Conservation (phyloP, 495 filamentous ascomycete species). For the Cladorrhinum samala region DNA sequence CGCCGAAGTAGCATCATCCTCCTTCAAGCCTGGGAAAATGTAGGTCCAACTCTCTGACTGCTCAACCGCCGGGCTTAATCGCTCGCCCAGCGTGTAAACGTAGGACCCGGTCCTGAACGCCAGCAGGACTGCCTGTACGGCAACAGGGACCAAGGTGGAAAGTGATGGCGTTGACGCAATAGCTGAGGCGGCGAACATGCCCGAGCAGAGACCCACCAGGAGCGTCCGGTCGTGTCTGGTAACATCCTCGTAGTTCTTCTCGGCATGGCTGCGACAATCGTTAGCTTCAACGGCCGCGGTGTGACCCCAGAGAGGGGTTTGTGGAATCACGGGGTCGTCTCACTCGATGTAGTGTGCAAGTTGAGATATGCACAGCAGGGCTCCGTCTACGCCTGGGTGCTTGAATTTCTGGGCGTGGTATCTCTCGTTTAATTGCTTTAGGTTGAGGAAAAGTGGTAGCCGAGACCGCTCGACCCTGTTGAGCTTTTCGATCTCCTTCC, state of each 20-base stretch:
- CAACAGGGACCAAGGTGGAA: slow-evolving; percentile 60
- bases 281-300: slow-evolving; percentile 14
- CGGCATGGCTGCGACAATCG: slow-evolving; percentile 32
- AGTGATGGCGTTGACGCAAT: slow-evolving; percentile 62
- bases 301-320: not conserved
- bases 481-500: slow-evolving; percentile 56
- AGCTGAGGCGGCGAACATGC: slow-evolving; percentile 64
- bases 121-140: slow-evolving; percentile 63
- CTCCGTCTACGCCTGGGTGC: slow-evolving; percentile 58
- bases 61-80: slow-evolving; percentile 43
- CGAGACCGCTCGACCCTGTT: slow-evolving; percentile 51
- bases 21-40: slow-evolving; percentile 40
- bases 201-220: slow-evolving; percentile 64
- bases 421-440: slow-evolving; percentile 64
- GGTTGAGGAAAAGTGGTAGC: slow-evolving; percentile 63
- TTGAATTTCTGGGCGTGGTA: slow-evolving; percentile 54
- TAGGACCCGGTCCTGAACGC: slow-evolving; percentile 65
- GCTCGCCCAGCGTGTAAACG: slow-evolving; percentile 46
- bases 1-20: slow-evolving; percentile 38
- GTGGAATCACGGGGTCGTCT: slow-evolving; percentile 20
- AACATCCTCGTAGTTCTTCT: slow-evolving; percentile 41
- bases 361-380: slow-evolving; percentile 64
- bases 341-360: slow-evolving; percentile 72
- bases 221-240: slow-evolving; percentile 39
- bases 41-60: slow-evolving; percentile 53